Conservation (phyloP, 495 filamentous ascomycete genomes). For the Aspergillus incahuasiensis region DNA sequence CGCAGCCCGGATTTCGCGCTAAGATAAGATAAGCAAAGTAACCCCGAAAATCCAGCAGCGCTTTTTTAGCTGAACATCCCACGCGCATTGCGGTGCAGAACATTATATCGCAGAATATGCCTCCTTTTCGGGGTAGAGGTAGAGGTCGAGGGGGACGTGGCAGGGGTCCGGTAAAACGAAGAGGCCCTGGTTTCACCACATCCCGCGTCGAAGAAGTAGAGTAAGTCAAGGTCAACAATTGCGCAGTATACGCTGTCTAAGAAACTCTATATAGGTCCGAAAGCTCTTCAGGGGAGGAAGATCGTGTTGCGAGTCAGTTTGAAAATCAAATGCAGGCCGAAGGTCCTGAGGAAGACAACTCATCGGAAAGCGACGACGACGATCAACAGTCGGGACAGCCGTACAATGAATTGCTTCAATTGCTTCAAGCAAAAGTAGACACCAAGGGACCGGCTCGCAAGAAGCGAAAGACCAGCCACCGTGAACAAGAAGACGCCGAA, state of each 20-base stretch:
- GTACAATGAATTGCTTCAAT: slow-evolving; percentile 64
- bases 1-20: slow-evolving; percentile 49
- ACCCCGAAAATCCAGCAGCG: not conserved
- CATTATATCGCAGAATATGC: slow-evolving; percentile 10
- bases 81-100: not conserved
- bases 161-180: slow-evolving; percentile 19
- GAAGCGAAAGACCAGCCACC: slow-evolving; percentile 58
- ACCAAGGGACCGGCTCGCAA: slow-evolving; percentile 57
- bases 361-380: slow-evolving; percentile 46
- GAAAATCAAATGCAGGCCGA: slow-evolving; percentile 27
- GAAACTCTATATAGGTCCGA: slow-evolving; percentile 25
- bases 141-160: slow-evolving; percentile 31
- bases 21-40: slow-evolving; percentile 48
- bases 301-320: slow-evolving; percentile 10
- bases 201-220: slow-evolving; percentile 40
- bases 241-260: slow-evolving; percentile 13
- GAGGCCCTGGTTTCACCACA: slow-evolving; percentile 26
- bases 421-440: slow-evolving; percentile 47
- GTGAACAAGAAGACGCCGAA: slow-evolving; percentile 13
- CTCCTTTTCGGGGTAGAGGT: slow-evolving; percentile 18
- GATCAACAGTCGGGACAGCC: slow-evolving; percentile 41
- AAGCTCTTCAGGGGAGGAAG: slow-evolving; percentile 29
- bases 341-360: slow-evolving; percentile 27
- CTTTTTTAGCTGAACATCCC: not conserved
- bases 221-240: slow-evolving; percentile 22